These are phyloP conservation scores for Paramecium octaurelia DNA, from an alignment of 73 alveolate genomes.

Conservation along the genomic window DNA sequence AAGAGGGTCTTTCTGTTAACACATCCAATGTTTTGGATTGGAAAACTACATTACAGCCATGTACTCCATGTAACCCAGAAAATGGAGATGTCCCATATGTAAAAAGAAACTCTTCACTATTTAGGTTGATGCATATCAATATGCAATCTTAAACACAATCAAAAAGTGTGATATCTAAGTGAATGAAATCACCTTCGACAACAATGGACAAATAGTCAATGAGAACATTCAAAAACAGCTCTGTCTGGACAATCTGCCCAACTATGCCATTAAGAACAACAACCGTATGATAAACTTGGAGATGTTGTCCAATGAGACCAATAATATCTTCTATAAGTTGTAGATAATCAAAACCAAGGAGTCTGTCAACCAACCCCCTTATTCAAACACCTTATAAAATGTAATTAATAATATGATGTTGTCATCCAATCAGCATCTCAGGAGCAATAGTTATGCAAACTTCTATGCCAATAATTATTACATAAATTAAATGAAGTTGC, in stretches of 20 bases:
- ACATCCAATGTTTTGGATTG: constrained; percentile 26
- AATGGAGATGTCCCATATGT: constrained; percentile 60
- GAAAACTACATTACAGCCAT: constrained; percentile 33
- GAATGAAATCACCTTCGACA: neutral
- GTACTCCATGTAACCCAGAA: constrained; percentile 45
- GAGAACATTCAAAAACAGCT: neutral
- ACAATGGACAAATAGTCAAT: neutral
- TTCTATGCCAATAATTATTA: neutral
- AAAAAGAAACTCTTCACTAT: constrained; percentile 37
- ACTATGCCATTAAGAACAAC: neutral
- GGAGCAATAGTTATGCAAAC: neutral
- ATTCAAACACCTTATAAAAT: neutral
- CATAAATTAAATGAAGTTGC: neutral
- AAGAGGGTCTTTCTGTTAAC: constrained; percentile 30
- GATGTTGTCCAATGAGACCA: neutral
- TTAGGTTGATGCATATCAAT: constrained; percentile 29
- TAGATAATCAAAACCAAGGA: neutral
- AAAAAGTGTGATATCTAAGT: neutral
- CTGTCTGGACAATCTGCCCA: neutral
- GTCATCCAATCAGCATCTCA: neutral
- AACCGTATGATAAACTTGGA: neutral
- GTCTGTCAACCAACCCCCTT: neutral
- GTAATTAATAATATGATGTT: constrained; percentile 5
- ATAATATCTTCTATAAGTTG: neutral
- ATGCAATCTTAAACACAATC: neutral